Base-by-base conservation (phyloP, 306 rosid species). In the Cucurbita moschata region DNA sequence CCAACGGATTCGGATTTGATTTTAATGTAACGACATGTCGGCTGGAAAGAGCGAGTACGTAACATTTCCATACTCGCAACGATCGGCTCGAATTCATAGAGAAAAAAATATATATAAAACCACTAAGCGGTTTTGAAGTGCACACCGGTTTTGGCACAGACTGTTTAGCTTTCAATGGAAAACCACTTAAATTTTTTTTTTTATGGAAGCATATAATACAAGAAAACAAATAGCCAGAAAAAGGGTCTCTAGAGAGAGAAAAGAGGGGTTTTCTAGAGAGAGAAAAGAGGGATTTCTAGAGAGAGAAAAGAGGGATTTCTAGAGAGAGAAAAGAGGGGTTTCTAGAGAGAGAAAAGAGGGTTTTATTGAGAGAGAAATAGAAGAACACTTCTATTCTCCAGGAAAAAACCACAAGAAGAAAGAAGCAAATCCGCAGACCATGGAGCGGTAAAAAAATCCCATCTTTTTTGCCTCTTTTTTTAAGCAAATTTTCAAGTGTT, bases 131-230 rank as follows among this genome's bases (percentile, higher is more conserved):
- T 74, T 74, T 74, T 60, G 57, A 15, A 39, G 1, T 46, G 77
- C 56, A 19, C 47, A 37, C 59, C 30, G 77, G 77, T 74, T 74
- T 74, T 49, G 69, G 69, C 26, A 74, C 57, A 39, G 16, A 63
- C n/a, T 49, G 15, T 26, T 40, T 40, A 64, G 55, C 73, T 68
- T 57, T 68, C 74, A 19, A 66, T 43, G 26, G 39, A 35, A 64
- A 70, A 70, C 74, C 74, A 42, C 74, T 51, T 70, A 14, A 35
- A 21, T 21, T 15, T 37, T 7, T 6, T 12, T 12, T 14, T 57
- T 30, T 7, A 10, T 35, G 11, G 63, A 11, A 23, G 63, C 54
- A 67, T 47, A 67, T 44, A 46, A 21, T 44, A 56, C 74, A 70
- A 50, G 14, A 47, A 30, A 68, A 49, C 1, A 69, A 37, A 47